Evolutionary conservation across 2,329 filamentous ascomycete genomes (phyloP).

Genomic region (Septoria linicola): DNA sequence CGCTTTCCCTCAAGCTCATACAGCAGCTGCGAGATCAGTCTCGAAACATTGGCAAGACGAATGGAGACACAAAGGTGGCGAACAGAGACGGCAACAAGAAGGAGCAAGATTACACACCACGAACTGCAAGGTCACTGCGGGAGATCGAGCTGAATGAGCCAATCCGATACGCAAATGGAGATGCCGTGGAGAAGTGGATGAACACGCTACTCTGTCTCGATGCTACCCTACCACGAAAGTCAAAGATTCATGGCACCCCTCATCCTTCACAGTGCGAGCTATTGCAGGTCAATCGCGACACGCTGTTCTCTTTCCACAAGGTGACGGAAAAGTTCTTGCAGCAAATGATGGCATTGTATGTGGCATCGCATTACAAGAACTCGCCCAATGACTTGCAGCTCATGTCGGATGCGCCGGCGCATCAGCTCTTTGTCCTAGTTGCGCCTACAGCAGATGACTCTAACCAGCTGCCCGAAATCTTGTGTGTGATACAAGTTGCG

Average conservation of each 20-base stretch:
- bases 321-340: conserved; percentile 96
- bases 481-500: conserved; percentile 92
- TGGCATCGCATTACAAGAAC: conserved; percentile 97
- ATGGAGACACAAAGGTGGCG: conserved; percentile 62
- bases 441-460: conserved; percentile 77
- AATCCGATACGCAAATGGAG: conserved; percentile 88
- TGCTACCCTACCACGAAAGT: conserved; percentile 77
- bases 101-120: conserved; percentile 58
- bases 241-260: conserved; percentile 76
- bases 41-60: conserved; percentile 59
- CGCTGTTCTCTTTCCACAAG: conserved; percentile 95
- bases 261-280: conserved; percentile 90
- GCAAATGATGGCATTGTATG: conserved; percentile 96
- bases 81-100: conserved; percentile 77
- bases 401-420: conserved; percentile 95
- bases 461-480: conserved; percentile 80
- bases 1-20: conserved; percentile 91
- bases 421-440: conserved; percentile 92
- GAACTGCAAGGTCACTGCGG: conserved; percentile 74
- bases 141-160: conserved; percentile 93
- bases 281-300: conserved; percentile 92
- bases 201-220: conserved; percentile 93
- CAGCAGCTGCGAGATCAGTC: conserved; percentile 96
- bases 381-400: conserved; percentile 96
- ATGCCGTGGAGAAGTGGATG: conserved; percentile 92